Percentiles rank a stretch among this genome's conserved stretches.
Conservation (phyloP, 441 rosid genomes). For the Gossypium laxum region DNA sequence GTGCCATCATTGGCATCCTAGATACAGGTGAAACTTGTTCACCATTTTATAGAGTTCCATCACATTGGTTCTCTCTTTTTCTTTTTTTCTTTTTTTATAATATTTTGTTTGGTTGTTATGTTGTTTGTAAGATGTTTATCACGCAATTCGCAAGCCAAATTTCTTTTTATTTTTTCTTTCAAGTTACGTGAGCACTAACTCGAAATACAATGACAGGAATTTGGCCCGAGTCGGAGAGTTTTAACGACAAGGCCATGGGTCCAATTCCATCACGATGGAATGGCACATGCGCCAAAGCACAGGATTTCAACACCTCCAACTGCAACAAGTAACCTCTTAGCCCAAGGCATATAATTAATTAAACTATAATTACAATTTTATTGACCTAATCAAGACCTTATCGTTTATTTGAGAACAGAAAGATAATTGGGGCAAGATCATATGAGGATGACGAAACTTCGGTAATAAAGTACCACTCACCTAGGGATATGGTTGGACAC, state of each 20-base stretch:
- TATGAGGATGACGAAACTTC: conserved; percentile 22
- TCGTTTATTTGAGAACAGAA: conserved; percentile 26
- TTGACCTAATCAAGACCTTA: neutral
- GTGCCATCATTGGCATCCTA: conserved; percentile 40
- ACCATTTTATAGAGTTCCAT: neutral
- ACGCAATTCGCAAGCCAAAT: neutral
- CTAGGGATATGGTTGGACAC: conserved; percentile 46
- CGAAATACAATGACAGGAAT: conserved; percentile 27
- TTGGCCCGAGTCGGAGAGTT: conserved; percentile 60
- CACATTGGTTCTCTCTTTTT: neutral
- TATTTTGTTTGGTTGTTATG: neutral
- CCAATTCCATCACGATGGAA: conserved; percentile 46
- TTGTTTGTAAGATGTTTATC: neutral
- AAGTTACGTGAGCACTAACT: neutral
- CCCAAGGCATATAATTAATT: neutral
- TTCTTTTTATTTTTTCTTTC: neutral
- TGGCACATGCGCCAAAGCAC: conserved; percentile 39
- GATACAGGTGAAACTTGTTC: conserved; percentile 37
- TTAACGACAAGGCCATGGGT: conserved; percentile 43
- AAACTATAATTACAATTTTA: neutral
- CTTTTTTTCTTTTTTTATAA: neutral
- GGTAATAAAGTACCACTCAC: conserved; percentile 16
- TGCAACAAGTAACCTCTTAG: conserved; percentile 39
- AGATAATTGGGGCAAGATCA: conserved; percentile 50
- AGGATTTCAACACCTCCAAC: conserved; percentile 30